Evolutionary conservation across 139 green algal species (phyloP), one percentile per base, ranked within the genome.

Genomic region (Bryopsis sp.): DNA sequence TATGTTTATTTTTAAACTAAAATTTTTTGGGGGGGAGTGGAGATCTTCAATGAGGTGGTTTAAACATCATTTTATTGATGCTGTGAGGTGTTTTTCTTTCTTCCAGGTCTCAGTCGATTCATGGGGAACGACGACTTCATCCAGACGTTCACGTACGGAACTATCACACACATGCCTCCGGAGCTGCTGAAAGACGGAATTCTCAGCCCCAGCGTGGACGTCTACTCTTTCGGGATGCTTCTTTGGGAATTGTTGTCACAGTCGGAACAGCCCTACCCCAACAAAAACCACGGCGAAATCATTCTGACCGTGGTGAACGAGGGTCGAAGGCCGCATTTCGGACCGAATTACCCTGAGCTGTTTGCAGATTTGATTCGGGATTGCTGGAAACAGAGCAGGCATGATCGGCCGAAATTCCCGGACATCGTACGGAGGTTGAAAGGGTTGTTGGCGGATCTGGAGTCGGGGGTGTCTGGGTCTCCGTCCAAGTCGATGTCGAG

Each of bases 201-300:
- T 11, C 54, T 80, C 47, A 47, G 63, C 31, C 48, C 68, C 32
- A 37, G 39, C 7, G 66, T 50, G 0, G 74, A 80, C 54, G 70
- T 80, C 7, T 80, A 74, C 64, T 73, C 60, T 2, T 64, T 80
- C 28, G 74, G 64, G 28, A 59, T 87, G 8, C 66, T 89, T 8
- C 35, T 88, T 47, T 75, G 71, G 1, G 82, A 79, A 2, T 57
- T 69, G 62, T 28, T 57, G 5, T 11, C 43, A 26, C 37, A 35
- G 15, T 47, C 32, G 7, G 43, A 54, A 19, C 35, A 38, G 39
- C 62, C 62, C 7, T 69, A 58, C 28, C n/a, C 62, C 7, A 28
- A 50, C 7, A 37, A 57, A 36, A 36, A 69, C 37, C 54, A 69
- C 62, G 54, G 35, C 22, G 31, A 69, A n/a, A 69, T 69, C 43